phyloP scores from a whole-genome alignment of 1,139 yeast genomes.

The Arxiozyma heterogenica region DNA sequence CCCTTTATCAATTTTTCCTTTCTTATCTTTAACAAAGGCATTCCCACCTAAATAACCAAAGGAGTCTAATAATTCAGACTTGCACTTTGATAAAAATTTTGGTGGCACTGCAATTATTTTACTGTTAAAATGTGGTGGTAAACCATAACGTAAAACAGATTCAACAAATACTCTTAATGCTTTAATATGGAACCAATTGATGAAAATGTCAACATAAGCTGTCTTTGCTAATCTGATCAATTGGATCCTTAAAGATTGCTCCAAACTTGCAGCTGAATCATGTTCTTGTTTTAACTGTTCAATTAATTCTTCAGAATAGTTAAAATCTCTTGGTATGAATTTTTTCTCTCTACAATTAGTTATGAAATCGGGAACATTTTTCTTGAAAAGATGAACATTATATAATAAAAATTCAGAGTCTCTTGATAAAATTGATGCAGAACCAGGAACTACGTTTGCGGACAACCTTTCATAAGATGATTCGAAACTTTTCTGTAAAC shows the following conservation, averaged over 20 bases:
- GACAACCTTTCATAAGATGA: constrained; percentile 66
- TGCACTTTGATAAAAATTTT: constrained; percentile 46
- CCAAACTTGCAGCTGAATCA: constrained; percentile 64
- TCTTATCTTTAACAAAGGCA: constrained; percentile 57
- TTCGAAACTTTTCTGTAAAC: constrained; percentile 49
- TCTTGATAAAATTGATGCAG: constrained; percentile 58
- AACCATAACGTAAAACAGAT: constrained; percentile 82
- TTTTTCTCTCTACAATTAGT: constrained; percentile 71
- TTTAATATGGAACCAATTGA: constrained; percentile 86
- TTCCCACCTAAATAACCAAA: constrained; percentile 89
- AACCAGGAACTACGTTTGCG: constrained; percentile 83
- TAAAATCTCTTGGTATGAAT: constrained; percentile 90
- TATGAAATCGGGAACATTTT: constrained; percentile 60
- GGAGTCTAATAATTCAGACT: constrained; percentile 56
- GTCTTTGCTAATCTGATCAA: constrained; percentile 74
- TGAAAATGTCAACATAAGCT: constrained; percentile 76
- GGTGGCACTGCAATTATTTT: constrained; percentile 35
- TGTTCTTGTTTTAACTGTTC: constrained; percentile 69
- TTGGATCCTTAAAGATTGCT: constrained; percentile 67
- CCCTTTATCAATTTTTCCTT: constrained; percentile 50
- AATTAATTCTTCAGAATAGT: constrained; percentile 70
- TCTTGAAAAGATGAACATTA: constrained; percentile 78
- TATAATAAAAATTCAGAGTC: constrained; percentile 70
- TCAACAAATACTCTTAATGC: constrained; percentile 52
- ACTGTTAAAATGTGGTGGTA: constrained; percentile 85